Conservation (phyloP, 495 filamentous ascomycete genomes). For the Letharia lupina region DNA sequence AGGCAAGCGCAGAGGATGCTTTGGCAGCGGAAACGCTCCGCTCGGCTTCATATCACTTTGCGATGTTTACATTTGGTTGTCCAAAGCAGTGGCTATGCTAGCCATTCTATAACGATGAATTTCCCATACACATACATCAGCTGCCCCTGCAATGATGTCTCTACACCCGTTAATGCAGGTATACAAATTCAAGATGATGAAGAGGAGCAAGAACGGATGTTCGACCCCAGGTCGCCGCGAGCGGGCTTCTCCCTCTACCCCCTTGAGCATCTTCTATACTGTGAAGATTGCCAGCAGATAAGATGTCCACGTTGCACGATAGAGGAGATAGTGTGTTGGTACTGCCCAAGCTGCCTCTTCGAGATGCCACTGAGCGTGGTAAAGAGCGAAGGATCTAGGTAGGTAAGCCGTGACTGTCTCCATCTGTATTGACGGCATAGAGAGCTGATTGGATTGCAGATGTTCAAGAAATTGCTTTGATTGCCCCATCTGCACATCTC, state of each 20-base stretch:
- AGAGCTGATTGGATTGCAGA: slow-evolving; percentile 36
- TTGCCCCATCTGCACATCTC: slow-evolving; percentile 81
- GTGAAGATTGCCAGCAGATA: slow-evolving; percentile 93
- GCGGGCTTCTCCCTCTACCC: slow-evolving; percentile 87
- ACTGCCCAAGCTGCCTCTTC: slow-evolving; percentile 92
- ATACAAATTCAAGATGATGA: slow-evolving; percentile 37
- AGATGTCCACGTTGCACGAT: slow-evolving; percentile 84
- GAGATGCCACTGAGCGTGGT: slow-evolving; percentile 87
- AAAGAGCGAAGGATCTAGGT: slow-evolving; percentile 89
- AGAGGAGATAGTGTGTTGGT: slow-evolving; percentile 90
- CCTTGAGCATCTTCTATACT: slow-evolving; percentile 88
- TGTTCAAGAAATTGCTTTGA: slow-evolving; percentile 93
- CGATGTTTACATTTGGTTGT: not conserved
- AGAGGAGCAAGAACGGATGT: slow-evolving; percentile 68
- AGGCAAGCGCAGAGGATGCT: not conserved
- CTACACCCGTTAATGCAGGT: slow-evolving; percentile 10
- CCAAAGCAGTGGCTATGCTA: not conserved
- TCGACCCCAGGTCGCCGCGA: slow-evolving; percentile 75
- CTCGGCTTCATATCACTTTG: not conserved
- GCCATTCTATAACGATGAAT: slow-evolving; percentile 24
- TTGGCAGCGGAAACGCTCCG: not conserved
- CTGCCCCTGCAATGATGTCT: slow-evolving; percentile 72
- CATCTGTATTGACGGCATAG: slow-evolving; percentile 3
- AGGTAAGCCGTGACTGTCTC: slow-evolving; percentile 27
- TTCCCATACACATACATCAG: slow-evolving; percentile 89